These are phyloP conservation scores for Neurospora sp. DNA, from an alignment of 2,329 filamentous ascomycete genomes.

Conservation along the genomic window DNA sequence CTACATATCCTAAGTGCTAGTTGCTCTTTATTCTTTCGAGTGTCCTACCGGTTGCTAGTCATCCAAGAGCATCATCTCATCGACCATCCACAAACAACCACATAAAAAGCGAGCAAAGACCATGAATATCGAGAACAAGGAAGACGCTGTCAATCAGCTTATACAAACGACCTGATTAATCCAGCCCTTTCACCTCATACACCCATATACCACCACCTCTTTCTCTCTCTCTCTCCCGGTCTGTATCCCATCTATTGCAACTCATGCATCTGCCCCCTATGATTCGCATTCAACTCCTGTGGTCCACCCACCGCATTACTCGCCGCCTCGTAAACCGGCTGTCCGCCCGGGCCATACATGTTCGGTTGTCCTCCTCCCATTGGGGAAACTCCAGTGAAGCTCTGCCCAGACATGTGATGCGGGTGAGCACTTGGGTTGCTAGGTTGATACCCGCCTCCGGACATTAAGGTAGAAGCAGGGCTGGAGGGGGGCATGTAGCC, in stretches of 20 bases:
- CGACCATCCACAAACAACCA: neutral
- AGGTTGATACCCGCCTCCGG: neutral
- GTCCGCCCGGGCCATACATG: neutral
- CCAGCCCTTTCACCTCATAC: too few species aligned
- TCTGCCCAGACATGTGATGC: neutral
- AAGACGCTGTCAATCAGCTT: neutral
- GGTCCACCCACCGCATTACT: neutral
- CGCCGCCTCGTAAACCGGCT: neutral
- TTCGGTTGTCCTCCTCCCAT: too few species aligned
- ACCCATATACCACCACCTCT: neutral
- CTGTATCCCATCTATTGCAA: neutral
- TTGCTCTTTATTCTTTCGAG: too few species aligned
- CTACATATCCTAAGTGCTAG: neutral
- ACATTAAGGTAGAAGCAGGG: neutral
- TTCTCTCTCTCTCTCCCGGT: neutral
- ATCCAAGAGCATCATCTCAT: neutral
- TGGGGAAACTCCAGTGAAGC: neutral
- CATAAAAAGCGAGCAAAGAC: neutral
- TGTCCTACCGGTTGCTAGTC: too few species aligned
- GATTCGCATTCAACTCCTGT: neutral
- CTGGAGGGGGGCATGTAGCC: neutral
- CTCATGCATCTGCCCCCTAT: neutral
- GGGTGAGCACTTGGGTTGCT: neutral
- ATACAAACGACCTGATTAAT: neutral
- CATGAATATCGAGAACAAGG: neutral